These are phyloP conservation scores for Sonneratia caseolaris DNA, from an alignment of 345 rosid species.

Conservation along the genomic window DNA sequence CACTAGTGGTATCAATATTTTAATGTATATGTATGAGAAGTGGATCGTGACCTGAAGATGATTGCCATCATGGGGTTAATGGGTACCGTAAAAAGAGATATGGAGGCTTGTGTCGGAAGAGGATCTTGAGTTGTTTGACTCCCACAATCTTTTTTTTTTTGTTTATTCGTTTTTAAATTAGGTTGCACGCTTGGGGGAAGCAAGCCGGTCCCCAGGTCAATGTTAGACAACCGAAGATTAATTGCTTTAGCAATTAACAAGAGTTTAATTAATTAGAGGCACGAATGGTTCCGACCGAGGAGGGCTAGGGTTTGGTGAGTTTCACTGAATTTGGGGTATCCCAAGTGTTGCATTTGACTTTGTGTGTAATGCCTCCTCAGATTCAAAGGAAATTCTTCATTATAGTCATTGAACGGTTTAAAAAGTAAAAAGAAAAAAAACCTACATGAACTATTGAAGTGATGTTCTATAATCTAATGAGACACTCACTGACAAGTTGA, in stretches of 20 bases:
- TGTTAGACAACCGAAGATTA: neutral
- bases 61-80: slow-evolving; percentile 8
- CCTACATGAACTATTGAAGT: too few species aligned
- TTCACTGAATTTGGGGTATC: slow-evolving; percentile 51
- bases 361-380: slow-evolving; percentile 9
- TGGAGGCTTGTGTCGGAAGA: slow-evolving; percentile 35
- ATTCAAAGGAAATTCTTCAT: neutral
- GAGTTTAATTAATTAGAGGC: slow-evolving; percentile 16
- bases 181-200: slow-evolving; percentile 14
- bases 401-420: too few species aligned
- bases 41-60: neutral
- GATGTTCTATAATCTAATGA: too few species aligned
- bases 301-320: slow-evolving; percentile 27
- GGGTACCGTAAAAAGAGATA: slow-evolving; percentile 37
- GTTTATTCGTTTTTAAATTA: neutral
- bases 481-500: too few species aligned
- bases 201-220: slow-evolving; percentile 14
- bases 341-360: slow-evolving; percentile 54
- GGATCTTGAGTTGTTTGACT: slow-evolving; percentile 21
- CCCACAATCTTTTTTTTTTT: neutral
- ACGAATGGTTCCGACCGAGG: slow-evolving; percentile 36
- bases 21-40: neutral
- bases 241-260: neutral
- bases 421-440: too few species aligned
- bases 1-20: neutral